Percentiles rank a stretch among this genome's conserved stretches.
phyloP scores from a whole-genome alignment of 2,329 filamentous ascomycete genomes.

The Monosporascus sp. region DNA sequence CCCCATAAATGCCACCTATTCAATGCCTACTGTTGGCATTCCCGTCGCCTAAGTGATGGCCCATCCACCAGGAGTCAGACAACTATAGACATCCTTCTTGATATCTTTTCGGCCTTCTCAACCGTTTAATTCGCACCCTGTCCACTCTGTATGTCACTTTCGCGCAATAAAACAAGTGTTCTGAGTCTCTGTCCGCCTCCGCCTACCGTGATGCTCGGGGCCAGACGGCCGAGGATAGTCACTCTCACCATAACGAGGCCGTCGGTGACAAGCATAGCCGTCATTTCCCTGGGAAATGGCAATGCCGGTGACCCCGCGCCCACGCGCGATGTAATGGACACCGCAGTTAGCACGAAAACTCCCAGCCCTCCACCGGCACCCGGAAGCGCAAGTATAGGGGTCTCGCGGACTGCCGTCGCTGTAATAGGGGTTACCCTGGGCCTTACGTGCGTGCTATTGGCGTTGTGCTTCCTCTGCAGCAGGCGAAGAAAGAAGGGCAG shows the following conservation, averaged over 20 bases:
- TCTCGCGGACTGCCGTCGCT: neutral
- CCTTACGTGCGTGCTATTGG: neutral
- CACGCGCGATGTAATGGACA: neutral
- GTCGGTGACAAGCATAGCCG: neutral
- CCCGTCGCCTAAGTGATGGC: too few species aligned
- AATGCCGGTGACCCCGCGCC: neutral
- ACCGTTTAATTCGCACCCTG: neutral
- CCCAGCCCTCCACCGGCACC: neutral
- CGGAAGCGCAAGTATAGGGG: neutral
- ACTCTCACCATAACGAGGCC: neutral
- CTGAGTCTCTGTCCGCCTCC: neutral
- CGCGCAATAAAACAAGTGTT: neutral
- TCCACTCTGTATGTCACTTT: neutral
- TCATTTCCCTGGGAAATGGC: neutral
- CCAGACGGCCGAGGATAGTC: neutral
- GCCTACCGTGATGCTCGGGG: neutral
- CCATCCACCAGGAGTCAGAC: too few species aligned
- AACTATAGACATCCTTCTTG: too few species aligned
- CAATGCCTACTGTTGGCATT: too few species aligned
- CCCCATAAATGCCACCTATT: too few species aligned
- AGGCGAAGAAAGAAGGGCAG: neutral
- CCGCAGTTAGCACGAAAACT: neutral
- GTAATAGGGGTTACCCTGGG: neutral
- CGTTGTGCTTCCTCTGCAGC: neutral
- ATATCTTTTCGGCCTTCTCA: neutral